phyloP scores from a whole-genome alignment of 805 yeast species.

The Saccharomycopsis lassenensis region DNA sequence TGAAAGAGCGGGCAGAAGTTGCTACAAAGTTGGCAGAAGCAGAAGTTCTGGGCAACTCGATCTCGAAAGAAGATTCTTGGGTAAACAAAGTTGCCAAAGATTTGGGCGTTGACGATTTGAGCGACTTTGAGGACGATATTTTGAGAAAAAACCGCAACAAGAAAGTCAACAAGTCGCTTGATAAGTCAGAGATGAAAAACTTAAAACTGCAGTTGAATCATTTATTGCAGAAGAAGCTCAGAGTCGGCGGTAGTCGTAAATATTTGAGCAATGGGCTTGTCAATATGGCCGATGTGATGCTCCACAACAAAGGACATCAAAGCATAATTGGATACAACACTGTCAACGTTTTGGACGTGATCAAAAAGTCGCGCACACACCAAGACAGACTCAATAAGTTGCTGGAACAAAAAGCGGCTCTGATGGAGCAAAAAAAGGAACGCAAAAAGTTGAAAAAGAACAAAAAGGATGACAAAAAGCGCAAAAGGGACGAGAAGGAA shows the following conservation, averaged over 20 bases:
- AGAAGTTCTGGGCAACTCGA: conserved; percentile 45
- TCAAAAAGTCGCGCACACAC: conserved; percentile 26
- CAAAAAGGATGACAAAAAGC: conserved; percentile 10
- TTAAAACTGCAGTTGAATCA: conserved; percentile 42
- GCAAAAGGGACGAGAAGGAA: conserved; percentile 5
- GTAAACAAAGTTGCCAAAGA: conserved; percentile 86
- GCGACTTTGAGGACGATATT: conserved; percentile 60
- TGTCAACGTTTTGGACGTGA: conserved; percentile 55
- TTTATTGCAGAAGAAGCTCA: conserved; percentile 44
- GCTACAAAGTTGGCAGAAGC: conserved; percentile 73
- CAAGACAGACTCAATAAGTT: conserved; percentile 13
- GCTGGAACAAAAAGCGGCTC: conserved; percentile 12
- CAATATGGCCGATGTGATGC: conserved; percentile 68
- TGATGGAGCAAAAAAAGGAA: conserved; percentile 7
- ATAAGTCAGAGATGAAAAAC: conserved; percentile 36
- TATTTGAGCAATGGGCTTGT: conserved; percentile 72
- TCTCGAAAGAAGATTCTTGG: conserved; percentile 69
- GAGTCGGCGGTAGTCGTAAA: conserved; percentile 34
- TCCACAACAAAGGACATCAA: conserved; percentile 55
- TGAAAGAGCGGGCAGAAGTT: conserved; percentile 55
- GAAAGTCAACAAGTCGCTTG: conserved; percentile 40
- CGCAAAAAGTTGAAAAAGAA: conserved; percentile 7
- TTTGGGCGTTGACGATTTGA: conserved; percentile 64
- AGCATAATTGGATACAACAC: conserved; percentile 60
- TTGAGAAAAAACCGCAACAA: conserved; percentile 52